A percentile compares a stretch with the other conserved stretches of the same genome.
phyloP scores from a whole-genome alignment of 495 filamentous ascomycete species.

The Astrocystis sublimbata region DNA sequence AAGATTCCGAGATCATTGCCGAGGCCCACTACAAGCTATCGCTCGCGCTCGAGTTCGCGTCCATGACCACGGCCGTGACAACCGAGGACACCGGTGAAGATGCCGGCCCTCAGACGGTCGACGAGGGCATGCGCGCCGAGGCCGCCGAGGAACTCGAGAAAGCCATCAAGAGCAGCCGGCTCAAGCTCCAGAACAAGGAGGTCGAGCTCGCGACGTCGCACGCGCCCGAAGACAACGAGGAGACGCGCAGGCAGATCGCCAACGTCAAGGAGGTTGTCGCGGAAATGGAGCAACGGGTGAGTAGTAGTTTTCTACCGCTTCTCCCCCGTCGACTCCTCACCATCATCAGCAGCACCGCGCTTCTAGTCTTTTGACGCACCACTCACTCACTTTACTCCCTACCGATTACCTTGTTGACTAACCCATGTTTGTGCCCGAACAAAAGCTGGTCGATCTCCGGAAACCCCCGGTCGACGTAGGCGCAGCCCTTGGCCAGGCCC shows the following conservation, averaged over 20 bases:
- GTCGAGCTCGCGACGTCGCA: slow-evolving; percentile 56
- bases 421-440: slow-evolving; percentile 13
- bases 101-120: slow-evolving; percentile 46
- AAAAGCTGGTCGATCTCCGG: slow-evolving; percentile 71
- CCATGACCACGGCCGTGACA: slow-evolving; percentile 65
- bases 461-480: slow-evolving; percentile 68
- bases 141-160: slow-evolving; percentile 76
- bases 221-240: slow-evolving; percentile 56
- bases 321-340: slow-evolving; percentile 26
- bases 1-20: slow-evolving; percentile 78
- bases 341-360: slow-evolving; percentile 26
- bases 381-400: background rate
- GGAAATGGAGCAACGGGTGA: slow-evolving; percentile 83
- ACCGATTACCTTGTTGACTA: slow-evolving; percentile 11
- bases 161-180: slow-evolving; percentile 76
- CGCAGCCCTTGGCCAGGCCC: slow-evolving; percentile 59
- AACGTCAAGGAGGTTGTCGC: slow-evolving; percentile 84
- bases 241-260: slow-evolving; percentile 64
- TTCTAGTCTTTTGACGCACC: slow-evolving; percentile 9
- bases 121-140: slow-evolving; percentile 70
- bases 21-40: slow-evolving; percentile 97
- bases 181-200: slow-evolving; percentile 75
- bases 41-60: slow-evolving; percentile 90
- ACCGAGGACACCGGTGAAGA: slow-evolving; percentile 49
- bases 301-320: slow-evolving; percentile 32